Evolutionary conservation across 2,329 filamentous ascomycete genomes (phyloP), one percentile per base, ranked within the genome.

Genomic region (Botrytis paeoniae): DNA sequence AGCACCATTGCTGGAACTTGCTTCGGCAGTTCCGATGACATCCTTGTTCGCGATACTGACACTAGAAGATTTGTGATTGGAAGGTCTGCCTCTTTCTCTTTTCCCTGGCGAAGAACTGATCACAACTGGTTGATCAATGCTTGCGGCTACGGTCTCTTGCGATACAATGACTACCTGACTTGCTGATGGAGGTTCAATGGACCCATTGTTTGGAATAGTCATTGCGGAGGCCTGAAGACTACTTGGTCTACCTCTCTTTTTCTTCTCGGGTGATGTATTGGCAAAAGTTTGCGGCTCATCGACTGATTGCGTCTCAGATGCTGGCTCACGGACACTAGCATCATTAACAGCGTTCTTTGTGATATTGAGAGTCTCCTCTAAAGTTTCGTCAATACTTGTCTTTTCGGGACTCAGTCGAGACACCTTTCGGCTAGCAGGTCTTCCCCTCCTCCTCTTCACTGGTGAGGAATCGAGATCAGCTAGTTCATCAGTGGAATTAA

Each of bases 401-500:
- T 66, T 66, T 66, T 39, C 14, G 2, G 22, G 43, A 66, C 8
- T 66, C 16, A 39, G 32, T 39, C 5, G 43, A 54, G 64, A 66
- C 3, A 18, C 32, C 25, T 35, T 37, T 51, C 35, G 35, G n/a
- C 43, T 39, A 45, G 35, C 35, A 54, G 59, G 60, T 8, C 59
- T 64, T 18, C 43, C 69, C n/a, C 60, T 41, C n/a, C 43, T 71
- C 25, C 37, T 71, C n/a, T 51, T 65, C 20, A 51, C 59, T 39
- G n/a, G 57, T 9, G 69, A 70, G 16, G 35, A 62, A 45, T 62
- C 5, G 29, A 18, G 20, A 45, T 48, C 57, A 29, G 64, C 64
- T 39, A 4, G 16, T 54, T 51, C 61, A 64, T 45, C 35, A 0
- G 14, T 6, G 45, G 25, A 66, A 29, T 37, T 1, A 29, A 54